Base-by-base conservation (phyloP, 1,284 basidiomycete genomes). In the Ceratobasidium sp. region DNA sequence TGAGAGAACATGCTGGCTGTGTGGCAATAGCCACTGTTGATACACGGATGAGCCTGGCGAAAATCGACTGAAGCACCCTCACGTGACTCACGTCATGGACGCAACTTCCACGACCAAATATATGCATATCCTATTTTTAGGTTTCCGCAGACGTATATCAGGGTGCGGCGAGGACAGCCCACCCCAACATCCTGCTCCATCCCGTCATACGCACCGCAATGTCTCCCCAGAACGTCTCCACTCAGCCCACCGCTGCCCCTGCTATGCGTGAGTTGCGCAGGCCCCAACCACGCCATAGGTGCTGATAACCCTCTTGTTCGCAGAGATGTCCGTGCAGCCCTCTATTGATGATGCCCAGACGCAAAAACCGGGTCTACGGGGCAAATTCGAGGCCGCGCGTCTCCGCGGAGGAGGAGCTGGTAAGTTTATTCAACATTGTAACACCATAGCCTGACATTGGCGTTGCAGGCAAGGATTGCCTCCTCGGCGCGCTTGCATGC, bases 361-460 rank as follows among this genome's bases (percentile, higher is more conserved):
- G 6, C 74, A 68, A 29, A 37, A 54, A 31, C 76, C 75, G 43
- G 56, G 61, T 39, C 63, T 72, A 37, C 49, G 71, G 48, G 58
- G 34, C 37, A 72, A 64, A n/a, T 39, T 48, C 49, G 41, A 56
- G 24, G 59, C 43, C 41, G n/a, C 51, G 31, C 68, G 74, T 31
- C 31, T 74, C 46, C 31, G 74, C 24, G 68, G 74, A n/a, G 74
- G 74, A 34, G 64, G 73, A 59, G 65, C 73, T 56, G 75, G 65
- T 71, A 54, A 31, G 63, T 41, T 27, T 2, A 39, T 19, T 56
- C 2, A 6, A 41, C 6, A 13, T 51, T 31, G 51, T 27, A 13
- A 61, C 16, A 27, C 37, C 24, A 14, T 2, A 54, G 0, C n/a
- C 31, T 61, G 8, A 62, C 31, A 4, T n/a, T 19, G 39, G 51